Evolutionary conservation across 2,329 filamentous ascomycete genomes (phyloP).

Genomic region (Parafenestella ontariensis): DNA sequence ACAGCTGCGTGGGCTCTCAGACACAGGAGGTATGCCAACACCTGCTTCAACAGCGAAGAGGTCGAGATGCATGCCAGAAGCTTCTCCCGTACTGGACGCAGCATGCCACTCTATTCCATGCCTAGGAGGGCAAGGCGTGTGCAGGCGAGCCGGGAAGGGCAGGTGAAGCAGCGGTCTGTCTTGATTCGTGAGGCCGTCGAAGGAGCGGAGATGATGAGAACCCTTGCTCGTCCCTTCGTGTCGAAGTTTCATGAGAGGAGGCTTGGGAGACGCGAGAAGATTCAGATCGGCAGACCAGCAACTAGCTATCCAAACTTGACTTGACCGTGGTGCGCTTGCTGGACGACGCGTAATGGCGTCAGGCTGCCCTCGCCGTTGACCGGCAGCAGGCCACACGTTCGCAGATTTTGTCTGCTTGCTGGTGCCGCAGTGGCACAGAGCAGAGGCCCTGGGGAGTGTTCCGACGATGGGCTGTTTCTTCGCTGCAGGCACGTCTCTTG

Average conservation of each 20-base stretch:
- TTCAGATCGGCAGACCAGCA: conserved; percentile 17
- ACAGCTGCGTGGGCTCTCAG: conserved; percentile 8
- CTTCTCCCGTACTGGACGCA: conserved; percentile 11
- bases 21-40: conserved; percentile 1
- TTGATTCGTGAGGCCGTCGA: conserved; percentile 30
- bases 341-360: not conserved
- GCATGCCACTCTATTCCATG: conserved; percentile 17
- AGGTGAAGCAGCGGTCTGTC: conserved; percentile 19
- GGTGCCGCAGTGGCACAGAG: conserved; percentile 9
- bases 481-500: conserved; percentile 28
- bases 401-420: not conserved
- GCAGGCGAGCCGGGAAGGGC: conserved; percentile 7
- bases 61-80: conserved; percentile 10
- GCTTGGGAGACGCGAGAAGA: conserved; percentile 7
- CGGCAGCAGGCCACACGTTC: conserved; percentile 11
- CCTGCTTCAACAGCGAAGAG: conserved; percentile 3
- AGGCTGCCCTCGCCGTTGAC: conserved; percentile 7
- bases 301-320: too few species aligned
- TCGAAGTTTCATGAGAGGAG: conserved; percentile 26
- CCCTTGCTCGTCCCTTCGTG: conserved; percentile 26
- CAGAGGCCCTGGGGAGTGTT: conserved; percentile 11
- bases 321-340: not conserved
- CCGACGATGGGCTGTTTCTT: conserved; percentile 27
- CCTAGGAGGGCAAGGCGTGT: conserved; percentile 15
- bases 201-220: conserved; percentile 32